These are phyloP conservation scores for Tolypocladium sp. DNA, from an alignment of 2,329 filamentous ascomycete genomes.

Conservation along the genomic window DNA sequence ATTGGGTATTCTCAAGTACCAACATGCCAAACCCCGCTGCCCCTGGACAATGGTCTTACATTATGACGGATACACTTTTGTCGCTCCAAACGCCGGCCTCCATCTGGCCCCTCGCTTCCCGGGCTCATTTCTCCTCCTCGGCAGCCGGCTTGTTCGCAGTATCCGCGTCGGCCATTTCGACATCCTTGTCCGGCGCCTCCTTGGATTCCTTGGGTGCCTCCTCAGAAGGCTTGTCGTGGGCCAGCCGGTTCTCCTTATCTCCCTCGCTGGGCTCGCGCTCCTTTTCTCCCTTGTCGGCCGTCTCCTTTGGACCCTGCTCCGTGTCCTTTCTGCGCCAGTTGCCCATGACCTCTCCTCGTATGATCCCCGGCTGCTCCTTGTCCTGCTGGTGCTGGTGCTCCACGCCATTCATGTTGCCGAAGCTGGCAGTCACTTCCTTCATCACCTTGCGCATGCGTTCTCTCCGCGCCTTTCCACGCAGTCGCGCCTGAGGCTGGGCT, in stretches of 20 bases:
- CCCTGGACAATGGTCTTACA: not conserved
- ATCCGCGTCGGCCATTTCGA: constrained; percentile 19
- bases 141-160: constrained; percentile 1
- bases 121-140: constrained; percentile 7
- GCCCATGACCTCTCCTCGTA: constrained; percentile 20
- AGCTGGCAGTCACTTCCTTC: constrained; percentile 35
- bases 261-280: constrained; percentile 22
- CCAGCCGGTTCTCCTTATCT: constrained; percentile 38
- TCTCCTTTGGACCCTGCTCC: constrained; percentile 11
- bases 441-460: constrained; percentile 49
- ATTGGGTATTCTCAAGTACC: not conserved
- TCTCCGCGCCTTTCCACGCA: constrained; percentile 45
- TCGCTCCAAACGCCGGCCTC: not conserved
- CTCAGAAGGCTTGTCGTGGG: constrained; percentile 6
- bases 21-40: not conserved
- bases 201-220: constrained; percentile 4
- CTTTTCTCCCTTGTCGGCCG: constrained; percentile 16
- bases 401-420: constrained; percentile 19
- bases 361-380: constrained; percentile 12
- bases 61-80: not conserved
- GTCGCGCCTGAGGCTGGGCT: constrained; percentile 46
- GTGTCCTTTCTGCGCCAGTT: constrained; percentile 24
- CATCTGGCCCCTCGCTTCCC: not conserved
- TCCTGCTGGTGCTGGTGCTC: constrained; percentile 9
- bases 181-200: constrained; percentile 14